A percentile compares a stretch with the other conserved stretches of the same genome.
These are phyloP conservation scores for Talaromyces adpressus DNA, from an alignment of 495 filamentous ascomycete genomes.

Conservation along the genomic window DNA sequence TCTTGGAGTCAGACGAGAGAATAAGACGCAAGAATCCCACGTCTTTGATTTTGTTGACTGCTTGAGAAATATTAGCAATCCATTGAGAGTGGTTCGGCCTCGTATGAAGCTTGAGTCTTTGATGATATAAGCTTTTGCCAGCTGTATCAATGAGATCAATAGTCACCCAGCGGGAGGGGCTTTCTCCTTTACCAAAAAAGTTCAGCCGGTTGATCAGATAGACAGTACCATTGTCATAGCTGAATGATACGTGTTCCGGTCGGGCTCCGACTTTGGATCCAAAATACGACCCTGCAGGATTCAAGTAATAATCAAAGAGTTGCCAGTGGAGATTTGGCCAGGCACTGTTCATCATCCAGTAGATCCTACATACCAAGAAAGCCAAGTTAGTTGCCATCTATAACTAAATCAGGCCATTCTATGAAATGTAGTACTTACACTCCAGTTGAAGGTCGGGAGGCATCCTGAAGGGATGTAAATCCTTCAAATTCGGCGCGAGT, in stretches of 20 bases:
- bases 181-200: slow-evolving; percentile 22
- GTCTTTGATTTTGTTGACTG: slow-evolving; percentile 29
- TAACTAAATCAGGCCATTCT: background rate
- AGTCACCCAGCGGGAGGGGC: slow-evolving; percentile 33
- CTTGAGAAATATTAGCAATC: slow-evolving; percentile 19
- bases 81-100: slow-evolving; percentile 20
- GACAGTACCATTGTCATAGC: slow-evolving; percentile 37
- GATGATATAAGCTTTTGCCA: slow-evolving; percentile 33
- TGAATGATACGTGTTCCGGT: slow-evolving; percentile 50
- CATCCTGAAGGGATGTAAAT: slow-evolving; percentile 44
- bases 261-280: slow-evolving; percentile 48
- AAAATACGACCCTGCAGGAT: slow-evolving; percentile 51
- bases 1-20: slow-evolving; percentile 22
- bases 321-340: slow-evolving; percentile 64
- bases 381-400: background rate
- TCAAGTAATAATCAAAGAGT: slow-evolving; percentile 58
- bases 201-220: slow-evolving; percentile 48
- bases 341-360: slow-evolving; percentile 64
- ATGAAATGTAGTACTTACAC: slow-evolving; percentile 12
- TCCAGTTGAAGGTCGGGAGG: slow-evolving; percentile 48
- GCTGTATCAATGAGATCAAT: slow-evolving; percentile 42
- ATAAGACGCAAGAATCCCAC: slow-evolving; percentile 46
- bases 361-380: slow-evolving; percentile 28
- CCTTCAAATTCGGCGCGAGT: slow-evolving; percentile 55
- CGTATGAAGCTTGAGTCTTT: slow-evolving; percentile 14